Evolutionary conservation across 768 basidiomycete species (phyloP).

Genomic region (Russula griseocarnosa): DNA sequence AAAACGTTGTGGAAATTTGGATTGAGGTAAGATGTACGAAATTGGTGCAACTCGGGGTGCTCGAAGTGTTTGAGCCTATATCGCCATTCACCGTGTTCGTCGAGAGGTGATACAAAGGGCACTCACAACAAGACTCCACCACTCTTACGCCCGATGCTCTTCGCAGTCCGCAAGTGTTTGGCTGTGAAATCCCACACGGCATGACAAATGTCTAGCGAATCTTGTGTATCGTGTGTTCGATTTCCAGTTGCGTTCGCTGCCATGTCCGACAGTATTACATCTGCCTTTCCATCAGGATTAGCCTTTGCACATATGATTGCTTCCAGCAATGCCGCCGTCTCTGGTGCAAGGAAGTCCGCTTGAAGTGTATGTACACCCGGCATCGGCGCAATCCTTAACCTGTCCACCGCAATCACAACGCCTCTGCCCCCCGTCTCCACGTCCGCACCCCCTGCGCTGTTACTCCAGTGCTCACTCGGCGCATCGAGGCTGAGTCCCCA

Average conservation of each 20-base stretch:
- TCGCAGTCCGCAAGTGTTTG: constrained; percentile 47
- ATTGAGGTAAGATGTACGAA: constrained; percentile 53
- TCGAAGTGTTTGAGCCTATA: constrained; percentile 79
- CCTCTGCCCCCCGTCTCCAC: constrained; percentile 36
- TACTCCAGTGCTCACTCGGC: constrained; percentile 11
- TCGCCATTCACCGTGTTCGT: constrained; percentile 14
- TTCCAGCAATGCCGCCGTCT: constrained; percentile 47
- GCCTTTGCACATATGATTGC: constrained; percentile 35
- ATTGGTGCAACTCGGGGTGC: constrained; percentile 66
- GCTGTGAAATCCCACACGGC: constrained; percentile 69
- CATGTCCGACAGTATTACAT: constrained; percentile 88
- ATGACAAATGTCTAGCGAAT: constrained; percentile 67
- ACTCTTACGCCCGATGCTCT: constrained; percentile 40
- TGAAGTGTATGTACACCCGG: constrained; percentile 67
- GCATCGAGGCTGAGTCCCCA: constrained; percentile 19
- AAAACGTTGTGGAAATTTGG: constrained; percentile 64
- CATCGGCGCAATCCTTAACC: constrained; percentile 69
- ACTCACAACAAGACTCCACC: constrained; percentile 60
- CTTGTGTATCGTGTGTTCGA: constrained; percentile 55
- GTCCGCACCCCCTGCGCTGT: neutral
- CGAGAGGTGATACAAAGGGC: constrained; percentile 15
- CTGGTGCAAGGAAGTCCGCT: constrained; percentile 69
- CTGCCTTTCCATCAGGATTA: constrained; percentile 48
- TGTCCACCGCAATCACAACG: constrained; percentile 74
- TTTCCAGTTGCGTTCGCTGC: constrained; percentile 80